These are phyloP conservation scores for Brassica carinata DNA, from an alignment of 345 rosid genomes.

Conservation along the genomic window DNA sequence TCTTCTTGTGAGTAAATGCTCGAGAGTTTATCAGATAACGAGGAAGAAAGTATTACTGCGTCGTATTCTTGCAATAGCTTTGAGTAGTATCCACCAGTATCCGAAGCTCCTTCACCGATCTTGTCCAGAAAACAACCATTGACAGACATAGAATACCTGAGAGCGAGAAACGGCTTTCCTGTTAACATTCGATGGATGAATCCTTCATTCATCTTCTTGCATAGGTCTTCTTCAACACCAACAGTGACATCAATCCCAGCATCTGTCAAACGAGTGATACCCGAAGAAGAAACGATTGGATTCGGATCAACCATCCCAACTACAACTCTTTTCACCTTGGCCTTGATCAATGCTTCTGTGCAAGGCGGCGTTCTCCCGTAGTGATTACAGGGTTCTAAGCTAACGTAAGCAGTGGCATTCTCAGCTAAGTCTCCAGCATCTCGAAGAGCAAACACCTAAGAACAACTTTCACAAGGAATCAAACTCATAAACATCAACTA, in stretches of 20 bases:
- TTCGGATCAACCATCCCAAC: slow-evolving; percentile 88
- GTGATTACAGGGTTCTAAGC: slow-evolving; percentile 92
- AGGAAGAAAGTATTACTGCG: slow-evolving; percentile 58
- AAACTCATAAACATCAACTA: not conserved
- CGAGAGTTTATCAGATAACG: slow-evolving; percentile 41
- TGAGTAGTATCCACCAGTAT: slow-evolving; percentile 71
- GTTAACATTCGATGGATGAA: slow-evolving; percentile 71
- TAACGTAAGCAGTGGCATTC: slow-evolving; percentile 84
- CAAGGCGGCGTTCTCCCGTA: slow-evolving; percentile 95
- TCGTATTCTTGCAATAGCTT: slow-evolving; percentile 74
- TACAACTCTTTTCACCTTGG: slow-evolving; percentile 79
- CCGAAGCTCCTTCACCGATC: slow-evolving; percentile 61
- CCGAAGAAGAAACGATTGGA: slow-evolving; percentile 84
- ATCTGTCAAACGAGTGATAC: slow-evolving; percentile 57
- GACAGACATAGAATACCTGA: slow-evolving; percentile 74
- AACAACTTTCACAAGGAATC: slow-evolving; percentile 3
- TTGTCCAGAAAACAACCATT: slow-evolving; percentile 28
- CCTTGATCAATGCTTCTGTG: slow-evolving; percentile 77
- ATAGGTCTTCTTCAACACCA: slow-evolving; percentile 73
- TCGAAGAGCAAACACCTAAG: slow-evolving; percentile 82
- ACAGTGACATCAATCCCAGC: slow-evolving; percentile 72
- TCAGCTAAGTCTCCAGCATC: slow-evolving; percentile 80
- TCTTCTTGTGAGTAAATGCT: slow-evolving; percentile 61
- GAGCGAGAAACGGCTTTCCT: slow-evolving; percentile 66
- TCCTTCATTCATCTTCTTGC: slow-evolving; percentile 80